Percentiles rank a stretch among this genome's conserved stretches.
Evolutionary conservation across 208 protist species (phyloP).

Genomic region (Trypanosoma avium): DNA sequence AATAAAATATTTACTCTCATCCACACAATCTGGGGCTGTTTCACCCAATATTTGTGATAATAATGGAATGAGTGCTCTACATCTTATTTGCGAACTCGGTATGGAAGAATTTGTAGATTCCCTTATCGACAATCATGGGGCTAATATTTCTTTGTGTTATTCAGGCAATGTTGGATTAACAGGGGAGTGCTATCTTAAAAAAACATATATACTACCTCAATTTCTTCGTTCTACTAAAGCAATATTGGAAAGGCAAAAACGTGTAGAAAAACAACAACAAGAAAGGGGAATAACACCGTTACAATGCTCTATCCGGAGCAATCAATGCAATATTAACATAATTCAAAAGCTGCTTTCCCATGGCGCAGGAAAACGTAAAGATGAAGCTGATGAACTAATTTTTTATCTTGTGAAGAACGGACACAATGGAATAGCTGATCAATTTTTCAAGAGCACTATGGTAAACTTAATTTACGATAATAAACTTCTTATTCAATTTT

Average conservation of each 20-base stretch:
- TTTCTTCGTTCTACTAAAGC: background rate
- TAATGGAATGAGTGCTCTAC: slow-evolving; percentile 53
- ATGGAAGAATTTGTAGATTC: slow-evolving; percentile 37
- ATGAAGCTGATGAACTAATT: slow-evolving; percentile 50
- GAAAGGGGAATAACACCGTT: slow-evolving; percentile 45
- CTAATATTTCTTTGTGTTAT: slow-evolving; percentile 29
- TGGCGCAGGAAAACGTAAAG: slow-evolving; percentile 30
- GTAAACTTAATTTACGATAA: slow-evolving; percentile 39
- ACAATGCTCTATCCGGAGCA: slow-evolving; percentile 29
- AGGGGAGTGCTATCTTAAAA: slow-evolving; percentile 27
- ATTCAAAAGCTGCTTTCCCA: slow-evolving; percentile 45
- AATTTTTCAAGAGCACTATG: slow-evolving; percentile 23
- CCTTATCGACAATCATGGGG: slow-evolving; percentile 58
- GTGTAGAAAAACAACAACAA: slow-evolving; percentile 7
- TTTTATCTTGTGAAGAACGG: slow-evolving; percentile 41
- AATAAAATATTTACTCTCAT: slow-evolving; percentile 55
- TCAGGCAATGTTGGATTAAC: background rate
- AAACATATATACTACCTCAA: slow-evolving; percentile 12
- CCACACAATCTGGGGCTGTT: slow-evolving; percentile 37
- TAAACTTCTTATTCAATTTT: slow-evolving; percentile 53
- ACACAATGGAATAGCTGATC: slow-evolving; percentile 36
- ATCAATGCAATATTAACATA: slow-evolving; percentile 18
- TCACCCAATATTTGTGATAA: slow-evolving; percentile 44
- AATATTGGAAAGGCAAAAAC: background rate
- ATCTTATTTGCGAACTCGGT: slow-evolving; percentile 54